Base-by-base conservation (phyloP, 139 green algal species). In the Prasinococcaceae sp. region DNA sequence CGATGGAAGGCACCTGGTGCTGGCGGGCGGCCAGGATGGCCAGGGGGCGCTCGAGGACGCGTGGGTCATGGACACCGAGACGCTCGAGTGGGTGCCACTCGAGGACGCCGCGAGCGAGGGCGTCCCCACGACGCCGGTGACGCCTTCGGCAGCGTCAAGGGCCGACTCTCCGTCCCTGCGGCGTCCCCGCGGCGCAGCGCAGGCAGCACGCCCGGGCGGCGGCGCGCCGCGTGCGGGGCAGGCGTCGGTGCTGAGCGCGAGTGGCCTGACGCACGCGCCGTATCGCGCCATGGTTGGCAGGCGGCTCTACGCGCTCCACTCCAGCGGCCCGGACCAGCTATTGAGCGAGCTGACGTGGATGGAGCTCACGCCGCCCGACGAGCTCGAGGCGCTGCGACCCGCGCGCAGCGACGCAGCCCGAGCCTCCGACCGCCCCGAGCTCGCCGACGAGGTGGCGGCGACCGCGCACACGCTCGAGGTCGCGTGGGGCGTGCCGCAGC, bases 1-100 rank as follows among this genome's bases (percentile, higher is more conserved):
- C n/a, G n/a, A n/a, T 40, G 25, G 46, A 8, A 94, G 87, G 68
- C 92, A 94, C 1, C 85, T 85, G 28, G 93, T 89, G 0, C 83
- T 94, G 9, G 92, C 64, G 0, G 85, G 85, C 50, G 92, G 68
- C 35, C 92, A 79, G 16, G 67, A 84, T 3, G 92, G 63, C 0
- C 81, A 92, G 65, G 84, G 46, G 19, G 6, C 6, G 9, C 50
- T 58, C 6, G 14, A 8, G 8, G 50, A 58, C 50, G 60, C 29
- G 8, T 58, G 33, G 30, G 50, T 45, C 16, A 36, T 58, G 8
- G 17, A 58, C 37, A 58, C 50, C 27, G 50, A 50, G n/a, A 59
- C 37, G 9, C 9, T 58, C 6, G n/a, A 55, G 0, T 58, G 50
- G 50, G 35, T 58, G 35, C 30, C 14, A 12, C 14, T 58, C 23